Conservation (phyloP, 1,284 basidiomycete species). For the Tilletia indica region DNA sequence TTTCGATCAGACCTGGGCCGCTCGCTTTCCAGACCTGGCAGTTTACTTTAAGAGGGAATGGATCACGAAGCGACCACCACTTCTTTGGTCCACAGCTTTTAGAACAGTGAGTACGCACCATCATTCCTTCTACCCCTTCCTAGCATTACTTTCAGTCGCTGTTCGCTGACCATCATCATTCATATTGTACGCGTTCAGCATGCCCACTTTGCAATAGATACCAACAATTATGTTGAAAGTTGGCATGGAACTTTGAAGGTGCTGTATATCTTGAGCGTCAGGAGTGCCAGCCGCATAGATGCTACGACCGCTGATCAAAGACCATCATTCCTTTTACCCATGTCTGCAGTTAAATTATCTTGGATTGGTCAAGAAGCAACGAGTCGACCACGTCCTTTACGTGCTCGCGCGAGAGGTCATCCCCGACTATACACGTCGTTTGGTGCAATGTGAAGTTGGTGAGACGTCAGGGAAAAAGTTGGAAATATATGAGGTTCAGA, state of each 20-base stretch:
- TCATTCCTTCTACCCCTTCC: too few relatives aligned
- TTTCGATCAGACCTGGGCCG: not conserved
- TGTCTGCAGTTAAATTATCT: not conserved
- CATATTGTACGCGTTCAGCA: too few relatives aligned
- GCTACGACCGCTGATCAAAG: too few relatives aligned
- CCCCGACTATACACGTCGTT: not conserved
- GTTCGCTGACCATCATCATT: not conserved
- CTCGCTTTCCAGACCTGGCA: not conserved
- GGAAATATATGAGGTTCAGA: too few relatives aligned
- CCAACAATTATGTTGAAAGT: constrained; percentile 2
- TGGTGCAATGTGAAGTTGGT: constrained; percentile 8
- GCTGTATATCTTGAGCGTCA: not conserved
- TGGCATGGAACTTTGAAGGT: not conserved
- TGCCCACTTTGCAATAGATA: not conserved
- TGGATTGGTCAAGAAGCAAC: not conserved
- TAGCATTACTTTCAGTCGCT: too few relatives aligned
- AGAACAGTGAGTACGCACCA: not conserved
- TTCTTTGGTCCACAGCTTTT: not conserved
- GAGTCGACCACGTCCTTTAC: not conserved
- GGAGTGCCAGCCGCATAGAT: too few relatives aligned
- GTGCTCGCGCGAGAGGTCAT: not conserved
- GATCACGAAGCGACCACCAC: not conserved
- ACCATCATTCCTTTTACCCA: not conserved
- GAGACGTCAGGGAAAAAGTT: too few relatives aligned
- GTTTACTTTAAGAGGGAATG: not conserved